phyloP scores from a whole-genome alignment of 2,329 filamentous ascomycete species.

The Trichoderma sp. region DNA sequence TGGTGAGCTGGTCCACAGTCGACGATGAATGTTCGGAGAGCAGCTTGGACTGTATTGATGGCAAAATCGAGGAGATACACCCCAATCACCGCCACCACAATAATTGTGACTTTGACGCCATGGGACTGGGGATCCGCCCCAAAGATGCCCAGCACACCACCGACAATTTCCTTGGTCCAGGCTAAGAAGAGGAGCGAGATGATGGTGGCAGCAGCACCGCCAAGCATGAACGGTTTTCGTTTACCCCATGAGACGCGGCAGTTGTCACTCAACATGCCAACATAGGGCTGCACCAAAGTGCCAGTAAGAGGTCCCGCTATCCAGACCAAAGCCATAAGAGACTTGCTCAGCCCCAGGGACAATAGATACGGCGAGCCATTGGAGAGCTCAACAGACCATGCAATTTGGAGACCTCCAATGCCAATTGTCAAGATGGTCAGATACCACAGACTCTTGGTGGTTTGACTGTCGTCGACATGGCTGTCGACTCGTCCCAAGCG shows the following conservation, averaged over 20 bases:
- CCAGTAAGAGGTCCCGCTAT: slow-evolving; percentile 80
- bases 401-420: slow-evolving; percentile 87
- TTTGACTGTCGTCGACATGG: slow-evolving; percentile 48
- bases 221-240: slow-evolving; percentile 80
- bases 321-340: slow-evolving; percentile 82
- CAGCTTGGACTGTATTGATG: slow-evolving; percentile 96
- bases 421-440: slow-evolving; percentile 83
- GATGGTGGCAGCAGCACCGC: slow-evolving; percentile 69
- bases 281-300: slow-evolving; percentile 78
- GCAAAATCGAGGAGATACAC: slow-evolving; percentile 92
- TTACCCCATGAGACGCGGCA: slow-evolving; percentile 76
- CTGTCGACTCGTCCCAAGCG: slow-evolving; percentile 27
- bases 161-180: slow-evolving; percentile 75
- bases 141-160: slow-evolving; percentile 69
- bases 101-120: slow-evolving; percentile 67
- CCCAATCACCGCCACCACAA: slow-evolving; percentile 79
- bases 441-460: slow-evolving; percentile 82
- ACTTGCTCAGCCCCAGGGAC: slow-evolving; percentile 81
- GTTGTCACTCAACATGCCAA: slow-evolving; percentile 80
- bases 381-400: slow-evolving; percentile 93
- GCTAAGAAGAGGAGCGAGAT: slow-evolving; percentile 70
- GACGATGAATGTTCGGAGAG: slow-evolving; percentile 88
- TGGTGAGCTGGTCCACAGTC: slow-evolving; percentile 92
- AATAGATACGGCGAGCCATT: slow-evolving; percentile 87
- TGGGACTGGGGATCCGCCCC: slow-evolving; percentile 68